Conservation (phyloP, 2,329 filamentous ascomycete genomes). For the Fusarium sororula region DNA sequence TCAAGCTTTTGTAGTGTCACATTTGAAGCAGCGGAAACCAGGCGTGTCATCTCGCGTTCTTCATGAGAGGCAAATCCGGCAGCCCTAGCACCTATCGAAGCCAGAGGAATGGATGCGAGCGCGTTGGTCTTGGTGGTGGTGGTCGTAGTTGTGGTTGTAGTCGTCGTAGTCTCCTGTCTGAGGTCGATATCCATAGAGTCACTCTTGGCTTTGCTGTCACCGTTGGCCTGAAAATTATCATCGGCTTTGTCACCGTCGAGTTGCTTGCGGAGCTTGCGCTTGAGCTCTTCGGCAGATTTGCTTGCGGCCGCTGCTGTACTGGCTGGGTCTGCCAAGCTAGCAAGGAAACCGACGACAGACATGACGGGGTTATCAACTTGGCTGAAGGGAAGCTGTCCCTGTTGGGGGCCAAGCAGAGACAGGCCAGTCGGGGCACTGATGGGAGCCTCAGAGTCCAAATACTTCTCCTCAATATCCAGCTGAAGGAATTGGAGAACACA, state of each 20-base stretch:
- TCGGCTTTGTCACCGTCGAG: conserved; percentile 66
- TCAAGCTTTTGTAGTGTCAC: conserved; percentile 95
- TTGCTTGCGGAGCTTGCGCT: conserved; percentile 79
- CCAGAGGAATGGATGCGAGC: conserved; percentile 82
- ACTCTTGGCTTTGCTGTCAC: conserved; percentile 65
- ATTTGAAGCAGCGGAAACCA: conserved; percentile 92
- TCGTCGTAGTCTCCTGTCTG: conserved; percentile 61
- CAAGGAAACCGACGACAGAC: conserved; percentile 94
- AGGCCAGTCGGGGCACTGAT: conserved; percentile 66
- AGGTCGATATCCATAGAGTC: conserved; percentile 73
- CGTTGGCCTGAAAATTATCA: conserved; percentile 62
- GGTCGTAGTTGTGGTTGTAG: conserved; percentile 61
- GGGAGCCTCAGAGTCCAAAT: conserved; percentile 77
- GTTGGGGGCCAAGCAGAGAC: conserved; percentile 74
- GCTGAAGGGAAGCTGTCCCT: conserved; percentile 87
- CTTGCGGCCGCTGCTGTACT: conserved; percentile 91
- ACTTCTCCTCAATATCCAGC: conserved; percentile 97
- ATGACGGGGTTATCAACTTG: conserved; percentile 96
- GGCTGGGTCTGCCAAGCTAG: conserved; percentile 87
- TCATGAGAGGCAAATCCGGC: conserved; percentile 93
- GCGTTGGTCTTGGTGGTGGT: conserved; percentile 57
- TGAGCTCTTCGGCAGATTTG: conserved; percentile 87
- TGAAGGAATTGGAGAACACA: conserved; percentile 97
- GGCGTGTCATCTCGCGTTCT: conserved; percentile 93
- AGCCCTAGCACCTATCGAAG: conserved; percentile 84